Base-by-base conservation (phyloP, 148 eudicot genomes). In the Rhododendron vialii region DNA sequence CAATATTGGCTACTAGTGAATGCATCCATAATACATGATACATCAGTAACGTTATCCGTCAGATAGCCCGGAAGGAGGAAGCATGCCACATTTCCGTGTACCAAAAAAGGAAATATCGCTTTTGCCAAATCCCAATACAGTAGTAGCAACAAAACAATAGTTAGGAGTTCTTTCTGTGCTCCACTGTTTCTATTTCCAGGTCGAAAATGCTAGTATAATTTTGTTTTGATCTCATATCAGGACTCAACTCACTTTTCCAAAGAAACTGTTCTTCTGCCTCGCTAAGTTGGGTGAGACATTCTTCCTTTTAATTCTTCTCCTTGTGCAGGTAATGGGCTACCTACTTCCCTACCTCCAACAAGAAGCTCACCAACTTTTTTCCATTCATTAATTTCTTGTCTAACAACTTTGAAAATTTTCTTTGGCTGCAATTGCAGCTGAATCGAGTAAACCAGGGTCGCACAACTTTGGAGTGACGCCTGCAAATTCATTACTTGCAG, bases 401-500 rank as follows among this genome's bases (percentile, higher is more conserved):
- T 43, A 38, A 43, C 43, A 38, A 33, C 24, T 14, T 61, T 43
- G 47, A 13, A 47, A 77, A 81, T 28, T 22, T 80, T 55, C 17
- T 81, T 79, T 75, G 51, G 77, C 50, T 45, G 28, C 82, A 88
- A 87, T 80, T 82, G 30, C 90, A 89, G 91, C 86, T 85, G 93
- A 88, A 75, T 85, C 89, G 61, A 89, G 89, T 82, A 86, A 91
- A 63, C 92, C 88, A 80, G 89, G 88, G 84, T 85, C 92, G 75
- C 74, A 87, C 75, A 93, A 88, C 87, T 59, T 86, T 77, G 86
- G 92, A 87, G 45, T 89, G 17, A 92, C 91, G 43, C 87, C 98
- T 33, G 89, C 96, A 77, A 92, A 90, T 80, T 87, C 93, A 81
- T 77, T 95, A 87, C 91, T 89, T 47, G 93, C 96, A 73, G 98